Conservation (phyloP, 768 basidiomycete genomes). For the Rhodotorula sphaerocarpa region DNA sequence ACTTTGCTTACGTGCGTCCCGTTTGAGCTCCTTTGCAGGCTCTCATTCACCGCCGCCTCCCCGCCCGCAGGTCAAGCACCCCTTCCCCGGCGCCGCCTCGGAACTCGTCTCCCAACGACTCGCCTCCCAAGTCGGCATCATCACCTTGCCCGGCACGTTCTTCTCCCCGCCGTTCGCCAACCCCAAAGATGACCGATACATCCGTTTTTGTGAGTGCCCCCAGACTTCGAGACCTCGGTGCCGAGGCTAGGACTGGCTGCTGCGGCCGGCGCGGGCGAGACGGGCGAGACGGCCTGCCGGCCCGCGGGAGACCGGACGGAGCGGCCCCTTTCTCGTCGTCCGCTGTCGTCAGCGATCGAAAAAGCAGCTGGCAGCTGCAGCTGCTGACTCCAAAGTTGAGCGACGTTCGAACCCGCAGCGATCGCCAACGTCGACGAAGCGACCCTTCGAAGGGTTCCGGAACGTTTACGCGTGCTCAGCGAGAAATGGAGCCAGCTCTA, state of each 20-base stretch:
- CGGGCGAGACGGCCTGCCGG: no score
- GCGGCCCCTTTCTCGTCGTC: no score
- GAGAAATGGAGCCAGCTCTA: no score
- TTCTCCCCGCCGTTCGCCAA: slow-evolving; percentile 19
- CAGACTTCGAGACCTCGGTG: no score
- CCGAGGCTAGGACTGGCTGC: no score
- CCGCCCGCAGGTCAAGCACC: slow-evolving; percentile 45
- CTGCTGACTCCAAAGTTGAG: no score
- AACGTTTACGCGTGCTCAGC: no score
- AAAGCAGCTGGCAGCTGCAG: no score
- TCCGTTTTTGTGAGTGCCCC: slow-evolving; percentile 27
- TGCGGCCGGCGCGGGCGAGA: no score
- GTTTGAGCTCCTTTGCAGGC: neutral
- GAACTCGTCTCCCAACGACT: slow-evolving; percentile 55
- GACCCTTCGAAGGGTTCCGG: slow-evolving; percentile 5
- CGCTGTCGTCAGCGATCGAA: no score
- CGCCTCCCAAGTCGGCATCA: slow-evolving; percentile 57
- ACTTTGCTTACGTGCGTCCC: slow-evolving; percentile 62
- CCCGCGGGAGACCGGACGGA: no score
- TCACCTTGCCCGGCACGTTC: slow-evolving; percentile 53
- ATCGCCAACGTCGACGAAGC: slow-evolving; percentile 28
- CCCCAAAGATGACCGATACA: slow-evolving; percentile 19
- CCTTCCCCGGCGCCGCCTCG: slow-evolving; percentile 51
- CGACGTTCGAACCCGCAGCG: slow-evolving; percentile 18
- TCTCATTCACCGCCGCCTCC: no score